Base-by-base conservation (phyloP, 208 protist species). In the Trypanosoma boissoni region DNA sequence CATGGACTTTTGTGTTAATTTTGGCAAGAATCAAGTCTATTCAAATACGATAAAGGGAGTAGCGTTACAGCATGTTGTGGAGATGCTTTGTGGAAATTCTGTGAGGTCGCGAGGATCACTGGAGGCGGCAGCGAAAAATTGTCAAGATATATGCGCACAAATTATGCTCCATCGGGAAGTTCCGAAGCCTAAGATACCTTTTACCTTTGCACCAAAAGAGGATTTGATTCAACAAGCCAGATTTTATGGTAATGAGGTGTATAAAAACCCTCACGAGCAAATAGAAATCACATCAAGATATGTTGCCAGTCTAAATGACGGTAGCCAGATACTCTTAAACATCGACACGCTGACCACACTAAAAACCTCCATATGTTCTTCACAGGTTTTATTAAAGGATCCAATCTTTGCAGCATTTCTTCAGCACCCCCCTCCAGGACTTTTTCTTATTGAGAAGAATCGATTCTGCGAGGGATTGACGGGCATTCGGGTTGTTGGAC, bases 381-480 rank as follows among this genome's bases (percentile, higher is more conserved):
- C 88, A 16, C 65, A 81, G 27, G 76, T 83, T 8, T 76, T 94
- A 16, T 23, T 82, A 12, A 48, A 67, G 26, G 65, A 89, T 36
- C 74, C 84, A 0, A 28, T 81, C 5, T 76, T 78, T 59, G 77
- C 84, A 5, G 72, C 77, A 9, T 68, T 92, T n/a, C 54, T 79
- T 10, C 72, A 80, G 41, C 39, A 58, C 16, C 62, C 84, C 0
- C 76, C 88, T n/a, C 77, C 77, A 5, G 81, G 80, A 16, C 27
- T 78, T 21, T 76, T 87, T 42, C 56, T 90, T 16, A 82, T 77
- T 68, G 80, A 94, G 27, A 57, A 76, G 7, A 94, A 94, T 61
- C 56, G 62, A 9, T 63, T 94, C 41, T 65, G 58, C 29, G 78
- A 88, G 41, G 53, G 50, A 26, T 10, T 51, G 41, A 58, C 31